Percentiles rank a stretch among this genome's conserved stretches.
Evolutionary conservation across 176 grass and related monocot genomes (phyloP).

Genomic region (Raddia distichophylla): DNA sequence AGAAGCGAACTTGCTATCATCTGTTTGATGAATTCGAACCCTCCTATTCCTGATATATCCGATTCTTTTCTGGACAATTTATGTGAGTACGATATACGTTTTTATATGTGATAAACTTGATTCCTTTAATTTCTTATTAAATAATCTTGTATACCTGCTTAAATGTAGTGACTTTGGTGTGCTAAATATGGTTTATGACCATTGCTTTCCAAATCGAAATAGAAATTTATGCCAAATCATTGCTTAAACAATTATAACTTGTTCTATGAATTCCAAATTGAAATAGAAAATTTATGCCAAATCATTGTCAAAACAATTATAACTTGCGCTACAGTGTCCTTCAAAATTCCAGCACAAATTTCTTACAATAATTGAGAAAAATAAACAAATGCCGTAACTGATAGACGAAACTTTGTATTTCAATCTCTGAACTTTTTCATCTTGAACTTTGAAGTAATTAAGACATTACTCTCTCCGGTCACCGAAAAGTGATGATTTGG

Average conservation of each 20-base stretch:
- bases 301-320: constrained; percentile 16
- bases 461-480: background rate
- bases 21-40: constrained; percentile 82
- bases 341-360: constrained; percentile 21
- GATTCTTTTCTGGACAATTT: constrained; percentile 70
- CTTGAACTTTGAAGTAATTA: background rate
- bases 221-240: constrained; percentile 15
- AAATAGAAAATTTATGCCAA: background rate
- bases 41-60: constrained; percentile 89
- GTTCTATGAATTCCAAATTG: constrained; percentile 21
- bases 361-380: constrained; percentile 28
- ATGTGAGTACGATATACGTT: constrained; percentile 61
- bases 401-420: background rate
- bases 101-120: constrained; percentile 14
- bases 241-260: background rate
- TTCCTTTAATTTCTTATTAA: constrained; percentile 24
- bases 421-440: constrained; percentile 12
- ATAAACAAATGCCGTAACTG: constrained; percentile 10
- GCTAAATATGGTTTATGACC: constrained; percentile 27
- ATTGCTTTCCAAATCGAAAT: constrained; percentile 37
- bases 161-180: constrained; percentile 7
- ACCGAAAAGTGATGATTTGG: too few species aligned
- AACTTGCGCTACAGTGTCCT: constrained; percentile 14
- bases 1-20: constrained; percentile 69
- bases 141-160: constrained; percentile 14